Conservation (phyloP, 306 rosid genomes). For the Adenanthera pavonina region DNA sequence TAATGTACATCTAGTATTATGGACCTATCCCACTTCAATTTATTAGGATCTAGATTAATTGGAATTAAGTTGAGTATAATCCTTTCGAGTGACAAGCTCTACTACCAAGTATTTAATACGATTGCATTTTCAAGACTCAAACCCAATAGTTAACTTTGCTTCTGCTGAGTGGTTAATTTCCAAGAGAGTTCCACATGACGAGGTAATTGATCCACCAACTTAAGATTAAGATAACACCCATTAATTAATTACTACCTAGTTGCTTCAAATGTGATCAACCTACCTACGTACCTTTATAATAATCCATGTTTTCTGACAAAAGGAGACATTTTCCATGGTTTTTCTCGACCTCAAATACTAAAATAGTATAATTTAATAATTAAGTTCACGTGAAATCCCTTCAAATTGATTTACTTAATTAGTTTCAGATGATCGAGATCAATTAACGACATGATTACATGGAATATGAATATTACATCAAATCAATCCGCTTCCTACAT, state of each 20-base stretch:
- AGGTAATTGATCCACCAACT: neutral
- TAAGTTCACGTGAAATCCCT: conserved; percentile 1
- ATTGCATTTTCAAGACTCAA: no score
- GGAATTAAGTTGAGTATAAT: no score
- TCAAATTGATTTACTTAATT: neutral
- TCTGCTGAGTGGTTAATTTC: neutral
- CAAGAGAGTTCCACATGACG: neutral
- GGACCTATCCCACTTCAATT: no score
- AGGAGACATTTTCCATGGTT: neutral
- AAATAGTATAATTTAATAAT: neutral
- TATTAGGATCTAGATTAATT: no score
- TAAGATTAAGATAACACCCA: neutral
- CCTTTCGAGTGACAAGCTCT: no score
- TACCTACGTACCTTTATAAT: neutral
- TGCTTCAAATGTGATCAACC: neutral
- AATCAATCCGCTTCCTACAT: neutral
- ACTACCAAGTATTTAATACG: no score
- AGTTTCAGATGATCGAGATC: neutral
- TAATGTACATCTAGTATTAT: no score
- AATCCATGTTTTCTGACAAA: neutral
- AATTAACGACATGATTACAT: neutral
- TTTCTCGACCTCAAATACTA: neutral
- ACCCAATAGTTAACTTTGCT: neutral
- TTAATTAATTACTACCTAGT: neutral
- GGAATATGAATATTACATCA: neutral